Percentiles rank a stretch among this genome's conserved stretches.
These are phyloP conservation scores for Medakamo hakoo DNA, from an alignment of 139 green algal genomes.

Conservation along the genomic window DNA sequence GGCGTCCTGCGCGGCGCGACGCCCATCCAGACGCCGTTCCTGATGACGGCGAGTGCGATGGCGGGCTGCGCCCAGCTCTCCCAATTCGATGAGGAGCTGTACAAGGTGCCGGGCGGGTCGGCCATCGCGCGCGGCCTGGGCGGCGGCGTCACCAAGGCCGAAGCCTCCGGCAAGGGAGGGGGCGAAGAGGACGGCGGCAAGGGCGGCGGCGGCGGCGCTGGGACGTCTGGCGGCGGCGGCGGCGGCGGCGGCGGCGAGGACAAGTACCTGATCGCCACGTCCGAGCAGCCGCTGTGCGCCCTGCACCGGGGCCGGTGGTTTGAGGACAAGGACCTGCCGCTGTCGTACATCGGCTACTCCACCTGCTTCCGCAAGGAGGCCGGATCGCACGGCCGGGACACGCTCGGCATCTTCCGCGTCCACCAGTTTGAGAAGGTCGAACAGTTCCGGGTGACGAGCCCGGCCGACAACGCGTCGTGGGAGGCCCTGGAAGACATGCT, in stretches of 20 bases:
- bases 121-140: neutral
- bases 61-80: constrained; percentile 93
- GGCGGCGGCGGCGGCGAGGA: constrained; percentile 55
- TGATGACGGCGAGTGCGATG: constrained; percentile 90
- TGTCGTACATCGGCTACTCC: constrained; percentile 88
- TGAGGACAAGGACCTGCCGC: constrained; percentile 16
- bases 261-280: constrained; percentile 99
- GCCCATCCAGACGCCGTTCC: constrained; percentile 89
- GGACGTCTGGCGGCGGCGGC: neutral
- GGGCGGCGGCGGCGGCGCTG: too few species aligned
- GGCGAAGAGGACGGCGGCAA: neutral
- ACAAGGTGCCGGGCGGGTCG: constrained; percentile 52
- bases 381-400: constrained; percentile 78
- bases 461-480: constrained; percentile 74
- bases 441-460: constrained; percentile 86
- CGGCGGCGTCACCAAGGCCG: neutral
- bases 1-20: constrained; percentile 46
- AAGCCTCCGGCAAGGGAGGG: too few species aligned
- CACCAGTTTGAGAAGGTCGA: constrained; percentile 99
- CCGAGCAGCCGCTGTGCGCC: constrained; percentile 92
- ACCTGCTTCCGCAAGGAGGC: constrained; percentile 99
- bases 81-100: constrained; percentile 98
- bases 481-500: constrained; percentile 94
- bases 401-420: constrained; percentile 78
- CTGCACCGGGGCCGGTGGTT: constrained; percentile 48